These are phyloP conservation scores for Thalia dealbata DNA, from an alignment of 176 grass and related monocot species.

Conservation along the genomic window DNA sequence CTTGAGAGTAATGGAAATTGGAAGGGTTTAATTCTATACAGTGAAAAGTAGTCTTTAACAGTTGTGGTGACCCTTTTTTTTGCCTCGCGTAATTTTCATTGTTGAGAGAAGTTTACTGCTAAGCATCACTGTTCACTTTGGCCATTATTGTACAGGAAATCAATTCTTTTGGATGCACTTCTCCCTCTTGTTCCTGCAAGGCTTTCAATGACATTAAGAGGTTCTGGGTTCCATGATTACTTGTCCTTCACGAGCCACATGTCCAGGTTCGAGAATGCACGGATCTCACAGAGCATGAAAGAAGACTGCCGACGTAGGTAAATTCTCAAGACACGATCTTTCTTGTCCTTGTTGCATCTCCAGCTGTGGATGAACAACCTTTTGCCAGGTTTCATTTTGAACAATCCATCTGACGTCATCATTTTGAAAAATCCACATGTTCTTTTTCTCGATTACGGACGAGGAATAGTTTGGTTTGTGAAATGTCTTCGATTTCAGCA, in stretches of 20 bases:
- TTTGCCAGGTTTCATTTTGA: no score
- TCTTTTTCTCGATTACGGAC: not conserved
- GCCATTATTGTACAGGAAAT: conserved; percentile 31
- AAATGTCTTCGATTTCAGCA: not conserved
- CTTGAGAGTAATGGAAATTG: no score
- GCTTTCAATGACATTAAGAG: conserved; percentile 50
- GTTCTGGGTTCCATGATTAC: conserved; percentile 73
- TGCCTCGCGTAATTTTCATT: not conserved
- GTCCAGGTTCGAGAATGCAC: conserved; percentile 54
- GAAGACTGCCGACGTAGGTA: conserved; percentile 50
- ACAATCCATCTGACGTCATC: no score
- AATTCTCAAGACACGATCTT: not conserved
- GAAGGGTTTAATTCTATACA: no score
- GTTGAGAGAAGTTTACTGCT: not conserved
- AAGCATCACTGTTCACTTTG: no score
- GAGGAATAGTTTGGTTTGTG: not conserved
- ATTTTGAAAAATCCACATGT: no score
- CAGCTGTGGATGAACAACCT: not conserved
- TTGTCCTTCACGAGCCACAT: conserved; percentile 64
- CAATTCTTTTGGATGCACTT: conserved; percentile 36
- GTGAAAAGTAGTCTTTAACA: not conserved
- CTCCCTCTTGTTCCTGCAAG: conserved; percentile 52
- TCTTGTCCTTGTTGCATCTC: conserved; percentile 9
- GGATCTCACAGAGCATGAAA: conserved; percentile 38
- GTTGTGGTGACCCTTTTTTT: not conserved